phyloP scores from a whole-genome alignment of 2,329 filamentous ascomycete species.

The Penicillium sp. region DNA sequence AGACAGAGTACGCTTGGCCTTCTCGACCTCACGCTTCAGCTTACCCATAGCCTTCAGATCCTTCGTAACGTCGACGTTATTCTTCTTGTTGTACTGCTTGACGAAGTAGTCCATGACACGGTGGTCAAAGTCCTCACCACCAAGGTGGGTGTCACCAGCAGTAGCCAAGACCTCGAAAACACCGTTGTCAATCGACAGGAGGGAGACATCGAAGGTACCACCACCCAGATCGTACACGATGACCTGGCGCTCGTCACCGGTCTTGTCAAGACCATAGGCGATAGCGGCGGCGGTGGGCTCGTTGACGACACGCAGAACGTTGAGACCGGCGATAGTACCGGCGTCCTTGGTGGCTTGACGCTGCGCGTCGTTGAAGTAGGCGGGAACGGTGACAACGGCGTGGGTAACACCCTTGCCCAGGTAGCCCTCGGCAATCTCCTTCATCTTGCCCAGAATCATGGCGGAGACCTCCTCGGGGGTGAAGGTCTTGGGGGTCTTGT shows the following conservation, averaged over 20 bases:
- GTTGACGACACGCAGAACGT: slow-evolving; percentile 94
- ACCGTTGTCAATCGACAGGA: slow-evolving; percentile 85
- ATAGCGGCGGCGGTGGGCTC: slow-evolving; percentile 94
- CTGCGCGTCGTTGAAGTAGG: slow-evolving; percentile 99
- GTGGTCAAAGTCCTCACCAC: slow-evolving; percentile 99
- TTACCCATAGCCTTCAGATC: slow-evolving; percentile 98
- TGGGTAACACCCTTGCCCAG: slow-evolving; percentile 60
- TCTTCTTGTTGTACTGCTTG: slow-evolving; percentile 99
- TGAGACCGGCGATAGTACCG: slow-evolving; percentile 85
- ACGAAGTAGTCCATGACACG: slow-evolving; percentile 93
- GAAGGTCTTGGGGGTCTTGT: slow-evolving; percentile 58
- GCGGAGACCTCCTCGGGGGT: slow-evolving; percentile 65
- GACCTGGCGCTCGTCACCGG: slow-evolving; percentile 77
- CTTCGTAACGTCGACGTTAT: slow-evolving; percentile 86
- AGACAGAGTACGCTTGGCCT: slow-evolving; percentile 97
- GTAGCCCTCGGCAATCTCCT: slow-evolving; percentile 62
- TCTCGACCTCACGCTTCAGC: slow-evolving; percentile 98
- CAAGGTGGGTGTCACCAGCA: slow-evolving; percentile 93
- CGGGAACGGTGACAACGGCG: slow-evolving; percentile 84
- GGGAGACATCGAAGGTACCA: slow-evolving; percentile 92
- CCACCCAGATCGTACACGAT: slow-evolving; percentile 92
- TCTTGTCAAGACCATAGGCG: slow-evolving; percentile 90
- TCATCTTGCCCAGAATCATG: slow-evolving; percentile 67
- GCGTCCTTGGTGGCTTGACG: slow-evolving; percentile 96
- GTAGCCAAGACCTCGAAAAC: slow-evolving; percentile 94